These are phyloP conservation scores for Colletotrichum higginsianum DNA, from an alignment of 2,329 filamentous ascomycete species.

Conservation along the genomic window DNA sequence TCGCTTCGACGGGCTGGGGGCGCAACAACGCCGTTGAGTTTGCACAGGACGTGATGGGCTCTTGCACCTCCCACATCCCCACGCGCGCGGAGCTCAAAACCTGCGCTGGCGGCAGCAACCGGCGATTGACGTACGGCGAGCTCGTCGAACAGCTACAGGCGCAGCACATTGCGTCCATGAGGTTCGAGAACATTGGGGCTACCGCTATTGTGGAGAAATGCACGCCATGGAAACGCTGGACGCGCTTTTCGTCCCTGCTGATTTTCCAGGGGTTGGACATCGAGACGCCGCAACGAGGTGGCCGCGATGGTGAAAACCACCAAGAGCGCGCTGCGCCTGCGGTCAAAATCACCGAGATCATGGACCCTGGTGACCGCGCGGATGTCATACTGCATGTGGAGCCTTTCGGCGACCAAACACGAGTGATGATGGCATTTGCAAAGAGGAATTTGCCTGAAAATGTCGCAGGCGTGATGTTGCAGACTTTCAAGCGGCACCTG, in stretches of 20 bases:
- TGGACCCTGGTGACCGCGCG: slow-evolving; percentile 23
- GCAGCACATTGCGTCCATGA: slow-evolving; percentile 63
- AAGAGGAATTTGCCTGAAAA: neutral
- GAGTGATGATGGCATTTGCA: slow-evolving; percentile 25
- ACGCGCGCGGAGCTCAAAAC: slow-evolving; percentile 4
- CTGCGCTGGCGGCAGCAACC: neutral
- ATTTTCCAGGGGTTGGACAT: slow-evolving; percentile 31
- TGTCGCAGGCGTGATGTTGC: slow-evolving; percentile 1
- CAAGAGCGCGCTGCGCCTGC: neutral
- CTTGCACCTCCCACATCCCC: slow-evolving; percentile 28
- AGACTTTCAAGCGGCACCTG: slow-evolving; percentile 7
- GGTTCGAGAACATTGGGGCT: slow-evolving; percentile 66
- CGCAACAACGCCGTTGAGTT: slow-evolving; percentile 20
- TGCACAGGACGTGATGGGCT: slow-evolving; percentile 33
- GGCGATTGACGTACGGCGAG: slow-evolving; percentile 4
- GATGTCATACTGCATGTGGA: slow-evolving; percentile 26
- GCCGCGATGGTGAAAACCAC: neutral
- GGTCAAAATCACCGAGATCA: slow-evolving; percentile 20
- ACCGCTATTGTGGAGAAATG: slow-evolving; percentile 66
- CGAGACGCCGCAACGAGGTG: neutral
- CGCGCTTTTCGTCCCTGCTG: slow-evolving; percentile 20
- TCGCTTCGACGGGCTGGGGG: slow-evolving; percentile 27
- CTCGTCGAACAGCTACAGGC: slow-evolving; percentile 57
- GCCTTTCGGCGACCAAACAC: slow-evolving; percentile 18
- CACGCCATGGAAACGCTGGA: slow-evolving; percentile 50